Evolutionary conservation across 495 filamentous ascomycete genomes (phyloP), one percentile per base, ranked within the genome.

Genomic region (Cercophora newfieldiana): DNA sequence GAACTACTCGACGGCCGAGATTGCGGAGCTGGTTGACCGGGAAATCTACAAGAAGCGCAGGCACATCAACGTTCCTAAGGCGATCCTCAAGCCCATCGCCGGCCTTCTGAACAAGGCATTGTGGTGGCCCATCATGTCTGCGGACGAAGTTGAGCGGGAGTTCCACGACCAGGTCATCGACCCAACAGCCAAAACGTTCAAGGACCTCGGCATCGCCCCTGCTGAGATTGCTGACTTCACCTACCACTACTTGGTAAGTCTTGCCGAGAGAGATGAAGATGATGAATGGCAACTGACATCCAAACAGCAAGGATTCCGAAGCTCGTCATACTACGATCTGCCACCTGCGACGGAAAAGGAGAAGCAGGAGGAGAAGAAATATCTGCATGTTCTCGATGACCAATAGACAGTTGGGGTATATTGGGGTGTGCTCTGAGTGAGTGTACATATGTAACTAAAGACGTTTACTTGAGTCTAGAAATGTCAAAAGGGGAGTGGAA

Each of bases 161-260:
- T 97, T 95, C 82, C 87, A 96, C 69, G 91, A 98, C 77, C 96
- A 98, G 78, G 83, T 86, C 70, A 95, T 99, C 72, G 95, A 99
- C 81, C 84, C 85, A 53, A 88, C 81, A 3, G 94, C 95, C 56
- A 98, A 97, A 86, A 97, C 96, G 6, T 96, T 98, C 85, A 90
- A 89, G 79, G 93, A 98, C 75, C 82, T 99, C 50, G 91, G 87
- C 58, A 96, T 99, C 71, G 88, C 90, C 78, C 90, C 94, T 21
- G 89, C 84, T 49, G 92, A 97, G 58, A 82, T 98, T 67, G 88
- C 83, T 77, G 86, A 89, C 74, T 86, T 90, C 71, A 95, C 91
- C 59, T 97, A 91, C 79, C 90, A 95, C 73, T 99, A 99, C 79
- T 75, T 97, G 87, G 94, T 96, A 84, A 78, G 92, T 79, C 33